Conservation (phyloP, 495 filamentous ascomycete species). For the Penicillium taxi region DNA sequence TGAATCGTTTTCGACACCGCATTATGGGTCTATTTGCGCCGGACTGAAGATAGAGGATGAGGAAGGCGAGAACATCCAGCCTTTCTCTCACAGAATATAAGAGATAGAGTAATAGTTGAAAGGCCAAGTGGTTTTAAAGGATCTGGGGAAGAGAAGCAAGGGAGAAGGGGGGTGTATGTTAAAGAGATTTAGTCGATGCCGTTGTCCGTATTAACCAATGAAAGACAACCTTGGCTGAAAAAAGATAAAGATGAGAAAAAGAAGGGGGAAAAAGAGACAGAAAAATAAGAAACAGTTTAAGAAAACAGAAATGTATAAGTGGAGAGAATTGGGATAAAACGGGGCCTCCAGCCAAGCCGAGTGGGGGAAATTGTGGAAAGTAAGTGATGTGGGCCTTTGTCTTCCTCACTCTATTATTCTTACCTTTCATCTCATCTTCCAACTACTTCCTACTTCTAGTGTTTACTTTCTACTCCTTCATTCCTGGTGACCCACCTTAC, state of each 20-base stretch:
- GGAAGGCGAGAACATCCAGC: slow-evolving; percentile 3
- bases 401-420: neutral
- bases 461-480: no score
- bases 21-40: slow-evolving; percentile 34
- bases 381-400: no score
- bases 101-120: slow-evolving; percentile 3
- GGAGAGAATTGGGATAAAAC: no score
- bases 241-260: neutral
- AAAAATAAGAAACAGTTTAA: neutral
- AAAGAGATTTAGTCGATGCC: slow-evolving; percentile 17
- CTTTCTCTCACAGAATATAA: no score
- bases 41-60: neutral
- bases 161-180: slow-evolving; percentile 20
- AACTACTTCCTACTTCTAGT: neutral
- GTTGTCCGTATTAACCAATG: slow-evolving; percentile 17
- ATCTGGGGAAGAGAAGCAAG: slow-evolving; percentile 15
- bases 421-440: neutral
- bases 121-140: slow-evolving; percentile 7
- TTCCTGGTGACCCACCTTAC: no score
- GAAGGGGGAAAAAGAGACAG: neutral
- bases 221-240: slow-evolving; percentile 18
- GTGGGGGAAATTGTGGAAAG: no score
- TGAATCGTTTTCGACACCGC: slow-evolving; percentile 46
- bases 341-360: no score
- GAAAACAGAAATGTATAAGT: no score